Evolutionary conservation across 2,329 filamentous ascomycete species (phyloP), one percentile per base, ranked within the genome.

Genomic region (Diaporthe citrichinensis): DNA sequence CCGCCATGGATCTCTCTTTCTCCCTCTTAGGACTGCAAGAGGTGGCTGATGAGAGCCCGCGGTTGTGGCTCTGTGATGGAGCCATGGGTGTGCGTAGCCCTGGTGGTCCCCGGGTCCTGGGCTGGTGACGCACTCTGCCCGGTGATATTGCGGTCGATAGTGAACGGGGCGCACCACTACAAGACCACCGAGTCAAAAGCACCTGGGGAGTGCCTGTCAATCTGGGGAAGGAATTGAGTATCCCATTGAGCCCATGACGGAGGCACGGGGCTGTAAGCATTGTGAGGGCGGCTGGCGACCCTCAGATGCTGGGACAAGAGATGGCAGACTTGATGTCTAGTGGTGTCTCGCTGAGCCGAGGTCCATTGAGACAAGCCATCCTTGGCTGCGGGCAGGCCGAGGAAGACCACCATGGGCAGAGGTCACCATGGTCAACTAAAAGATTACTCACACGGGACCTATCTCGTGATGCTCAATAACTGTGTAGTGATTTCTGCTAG

Each of bases 311-410:
- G 25, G 28, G 55, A 51, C 20, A n/a, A n/a, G 8, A 46, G 25
- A n/a, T 31, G 36, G 28, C n/a, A 7, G 34, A 23, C 31, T 4
- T 4, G 28, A 4, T 25, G 23, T 51, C 10, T 25, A 36, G 46
- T 34, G 65, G 34, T 34, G 67, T 36, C 46, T 20, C 14, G 65
- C 28, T 53, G 72, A 74, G 67, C 75, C 75, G 75, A 76, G 75
- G 75, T 74, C 67, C 72, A 34, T 25, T 44, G n/a, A 34, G 67
- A 28, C 53, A 9, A 7, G 53, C 25, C 65, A 68, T 68, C 46
- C 46, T 68, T 39, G 65, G 62, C 65, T 36, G 14, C 44, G 65
- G 65, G 46, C 65, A 53, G 46, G 65, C 65, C 65, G 65, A 68
- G 65, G 46, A 36, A 5, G 25, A 49, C 10, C 31, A 53, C 1